Conservation (phyloP, 2,329 filamentous ascomycete genomes). For the Trichophyton mentagrophytes region DNA sequence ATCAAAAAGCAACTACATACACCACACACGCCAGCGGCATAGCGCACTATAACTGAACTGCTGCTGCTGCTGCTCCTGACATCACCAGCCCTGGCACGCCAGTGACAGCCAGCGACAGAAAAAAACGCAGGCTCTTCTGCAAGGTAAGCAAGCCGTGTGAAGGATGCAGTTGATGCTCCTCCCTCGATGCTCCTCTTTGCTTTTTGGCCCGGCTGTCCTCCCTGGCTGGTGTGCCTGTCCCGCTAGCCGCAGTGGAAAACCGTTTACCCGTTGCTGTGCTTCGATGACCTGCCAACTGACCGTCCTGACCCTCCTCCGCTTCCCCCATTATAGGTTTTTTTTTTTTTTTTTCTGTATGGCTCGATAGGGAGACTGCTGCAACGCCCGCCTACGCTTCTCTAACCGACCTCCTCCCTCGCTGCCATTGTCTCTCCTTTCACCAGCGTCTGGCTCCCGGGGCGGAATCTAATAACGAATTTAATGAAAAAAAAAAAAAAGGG, state of each 20-base stretch:
- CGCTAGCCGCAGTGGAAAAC: neutral
- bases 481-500: neutral
- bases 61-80: neutral
- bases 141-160: neutral
- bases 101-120: neutral
- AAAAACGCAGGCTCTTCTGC: neutral
- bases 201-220: neutral
- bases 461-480: constrained; percentile 1
- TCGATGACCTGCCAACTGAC: neutral
- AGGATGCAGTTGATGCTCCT: neutral
- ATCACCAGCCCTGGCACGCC: neutral
- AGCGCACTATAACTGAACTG: constrained; percentile 5
- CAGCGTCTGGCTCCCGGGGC: neutral
- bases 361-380: neutral
- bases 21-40: constrained; percentile 3
- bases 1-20: constrained; percentile 8
- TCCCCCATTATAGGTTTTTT: no score
- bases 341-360: neutral
- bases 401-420: no score
- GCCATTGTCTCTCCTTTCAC: neutral
- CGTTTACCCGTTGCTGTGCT: neutral
- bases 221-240: neutral
- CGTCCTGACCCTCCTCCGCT: neutral
- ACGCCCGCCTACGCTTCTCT: neutral
- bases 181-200: neutral